A percentile compares a stretch with the other conserved stretches of the same genome.
Evolutionary conservation across 2,329 filamentous ascomycete species (phyloP).

Genomic region (Paecilomyces variotii): DNA sequence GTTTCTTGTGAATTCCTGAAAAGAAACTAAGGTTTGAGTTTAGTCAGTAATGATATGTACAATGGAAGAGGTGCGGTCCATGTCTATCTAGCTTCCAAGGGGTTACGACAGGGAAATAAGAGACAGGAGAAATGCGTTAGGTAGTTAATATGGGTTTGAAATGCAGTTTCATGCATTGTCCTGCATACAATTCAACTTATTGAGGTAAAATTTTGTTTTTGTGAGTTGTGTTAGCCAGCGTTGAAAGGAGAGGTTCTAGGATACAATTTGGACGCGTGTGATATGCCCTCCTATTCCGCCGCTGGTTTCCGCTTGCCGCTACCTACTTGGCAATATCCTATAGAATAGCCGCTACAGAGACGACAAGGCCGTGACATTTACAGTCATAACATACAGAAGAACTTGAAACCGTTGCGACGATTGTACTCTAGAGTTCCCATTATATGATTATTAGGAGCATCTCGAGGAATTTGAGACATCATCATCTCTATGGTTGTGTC

Average conservation of each 20-base stretch:
- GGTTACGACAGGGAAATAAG: neutral
- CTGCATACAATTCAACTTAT: neutral
- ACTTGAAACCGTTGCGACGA: conserved; percentile 18
- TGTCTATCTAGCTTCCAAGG: neutral
- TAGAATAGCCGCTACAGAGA: too few species aligned
- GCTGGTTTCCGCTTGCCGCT: too few species aligned
- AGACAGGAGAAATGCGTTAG: neutral
- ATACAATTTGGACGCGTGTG: too few species aligned
- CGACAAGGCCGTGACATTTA: too few species aligned
- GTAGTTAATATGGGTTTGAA: neutral
- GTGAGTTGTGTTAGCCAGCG: too few species aligned
- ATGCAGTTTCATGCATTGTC: neutral
- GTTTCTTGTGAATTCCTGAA: neutral
- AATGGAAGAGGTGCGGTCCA: neutral
- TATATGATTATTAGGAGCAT: conserved; percentile 37
- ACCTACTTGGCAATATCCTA: too few species aligned
- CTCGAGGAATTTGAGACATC: conserved; percentile 32
- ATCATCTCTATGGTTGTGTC: conserved; percentile 35
- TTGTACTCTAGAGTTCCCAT: conserved; percentile 12
- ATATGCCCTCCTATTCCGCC: too few species aligned
- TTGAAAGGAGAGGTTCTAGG: too few species aligned
- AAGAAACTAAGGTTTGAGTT: neutral
- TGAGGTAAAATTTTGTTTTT: too few species aligned
- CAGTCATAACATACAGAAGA: too few species aligned
- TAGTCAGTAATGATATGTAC: too few species aligned